Conservation (phyloP, 2,329 filamentous ascomycete species). For the Pseudohalonectria lignicola region DNA sequence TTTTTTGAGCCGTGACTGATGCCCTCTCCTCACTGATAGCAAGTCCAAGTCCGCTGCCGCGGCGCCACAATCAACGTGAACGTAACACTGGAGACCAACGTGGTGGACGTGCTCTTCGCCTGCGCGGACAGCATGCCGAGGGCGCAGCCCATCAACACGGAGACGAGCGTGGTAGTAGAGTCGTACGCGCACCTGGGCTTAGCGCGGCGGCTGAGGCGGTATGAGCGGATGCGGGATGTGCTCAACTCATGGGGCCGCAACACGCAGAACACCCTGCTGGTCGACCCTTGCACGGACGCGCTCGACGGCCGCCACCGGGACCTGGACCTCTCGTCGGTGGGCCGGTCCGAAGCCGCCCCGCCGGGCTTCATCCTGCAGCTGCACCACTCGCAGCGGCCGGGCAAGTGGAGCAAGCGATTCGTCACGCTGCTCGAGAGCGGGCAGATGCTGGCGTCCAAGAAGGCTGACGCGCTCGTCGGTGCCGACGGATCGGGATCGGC, state of each 20-base stretch:
- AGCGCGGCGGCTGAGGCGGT: constrained; percentile 71
- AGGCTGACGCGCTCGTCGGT: constrained; percentile 25
- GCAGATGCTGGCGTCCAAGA: constrained; percentile 63
- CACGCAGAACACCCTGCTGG: constrained; percentile 60
- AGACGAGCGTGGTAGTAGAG: constrained; percentile 64
- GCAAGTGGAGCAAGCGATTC: constrained; percentile 82
- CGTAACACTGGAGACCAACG: constrained; percentile 63
- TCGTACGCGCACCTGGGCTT: constrained; percentile 65
- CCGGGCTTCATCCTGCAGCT: constrained; percentile 58
- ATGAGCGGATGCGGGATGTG: constrained; percentile 77
- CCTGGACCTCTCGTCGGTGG: constrained; percentile 55
- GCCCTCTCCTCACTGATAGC: too few relatives aligned
- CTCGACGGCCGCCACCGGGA: constrained; percentile 40
- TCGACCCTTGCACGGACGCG: constrained; percentile 45
- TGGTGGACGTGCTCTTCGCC: constrained; percentile 59
- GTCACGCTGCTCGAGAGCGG: constrained; percentile 64
- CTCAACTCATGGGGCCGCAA: constrained; percentile 91
- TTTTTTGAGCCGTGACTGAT: too few relatives aligned
- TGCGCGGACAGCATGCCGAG: constrained; percentile 45
- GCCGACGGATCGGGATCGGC: background rate
- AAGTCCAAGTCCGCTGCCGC: constrained; percentile 52
- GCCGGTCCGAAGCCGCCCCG: constrained; percentile 40
- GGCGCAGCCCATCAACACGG: constrained; percentile 50
- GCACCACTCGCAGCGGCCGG: constrained; percentile 69
- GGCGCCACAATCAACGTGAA: constrained; percentile 60